phyloP scores from a whole-genome alignment of 1,284 basidiomycete species.

The Xerocomus cyaneibrunnescens region DNA sequence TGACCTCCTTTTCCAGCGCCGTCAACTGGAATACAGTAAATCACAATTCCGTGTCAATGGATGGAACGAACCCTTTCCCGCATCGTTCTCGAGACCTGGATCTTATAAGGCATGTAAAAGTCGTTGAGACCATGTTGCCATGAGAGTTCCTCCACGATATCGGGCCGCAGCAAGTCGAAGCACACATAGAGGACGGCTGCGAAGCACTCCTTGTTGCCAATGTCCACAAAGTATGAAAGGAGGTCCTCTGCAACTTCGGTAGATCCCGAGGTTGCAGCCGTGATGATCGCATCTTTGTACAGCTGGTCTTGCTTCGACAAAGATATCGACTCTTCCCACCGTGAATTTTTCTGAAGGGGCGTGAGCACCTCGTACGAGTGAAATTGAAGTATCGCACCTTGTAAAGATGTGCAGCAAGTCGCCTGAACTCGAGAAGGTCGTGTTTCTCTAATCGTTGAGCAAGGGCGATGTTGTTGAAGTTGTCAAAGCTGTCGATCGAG shows the following conservation, averaged over 20 bases:
- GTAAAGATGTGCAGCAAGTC: constrained; percentile 94
- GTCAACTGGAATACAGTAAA: constrained; percentile 49
- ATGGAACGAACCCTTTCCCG: constrained; percentile 56
- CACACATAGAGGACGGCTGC: constrained; percentile 88
- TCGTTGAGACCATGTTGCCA: constrained; percentile 96
- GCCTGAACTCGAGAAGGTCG: constrained; percentile 92
- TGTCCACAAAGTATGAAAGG: constrained; percentile 91
- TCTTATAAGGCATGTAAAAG: constrained; percentile 94
- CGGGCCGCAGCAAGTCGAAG: constrained; percentile 90
- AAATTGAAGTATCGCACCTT: constrained; percentile 51
- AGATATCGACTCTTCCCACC: constrained; percentile 94
- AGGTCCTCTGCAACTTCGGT: constrained; percentile 93
- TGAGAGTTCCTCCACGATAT: constrained; percentile 91
- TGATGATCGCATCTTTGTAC: constrained; percentile 95
- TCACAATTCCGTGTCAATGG: constrained; percentile 5
- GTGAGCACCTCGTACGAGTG: constrained; percentile 4
- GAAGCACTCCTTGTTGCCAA: constrained; percentile 98
- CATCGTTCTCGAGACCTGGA: constrained; percentile 80
- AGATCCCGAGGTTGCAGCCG: constrained; percentile 79
- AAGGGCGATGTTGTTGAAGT: constrained; percentile 92
- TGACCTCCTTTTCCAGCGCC: constrained; percentile 79
- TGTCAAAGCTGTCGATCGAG: constrained; percentile 96
- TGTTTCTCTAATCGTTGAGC: constrained; percentile 89
- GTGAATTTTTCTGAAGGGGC: constrained; percentile 74
- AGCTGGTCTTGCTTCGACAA: constrained; percentile 95